Percentiles rank a stretch among this genome's conserved stretches.
Evolutionary conservation across 192 early-diverging fungal species (phyloP).

Genomic region (Podila clonocystis): DNA sequence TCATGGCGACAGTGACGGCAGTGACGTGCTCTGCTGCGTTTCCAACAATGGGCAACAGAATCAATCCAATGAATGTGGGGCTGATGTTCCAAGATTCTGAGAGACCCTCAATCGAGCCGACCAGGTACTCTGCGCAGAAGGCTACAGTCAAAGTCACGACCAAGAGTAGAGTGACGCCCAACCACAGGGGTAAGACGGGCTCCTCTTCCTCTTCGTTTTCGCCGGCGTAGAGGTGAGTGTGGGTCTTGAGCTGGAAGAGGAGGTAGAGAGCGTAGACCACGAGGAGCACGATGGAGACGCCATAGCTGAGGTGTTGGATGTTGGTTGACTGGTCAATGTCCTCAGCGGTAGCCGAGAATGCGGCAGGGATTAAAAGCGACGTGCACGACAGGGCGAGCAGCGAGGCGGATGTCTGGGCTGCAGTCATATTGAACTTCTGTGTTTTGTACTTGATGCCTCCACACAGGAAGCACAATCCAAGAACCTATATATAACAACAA

Average conservation of each 20-base stretch:
- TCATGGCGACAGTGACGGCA: conserved; percentile 80
- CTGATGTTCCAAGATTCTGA: conserved; percentile 74
- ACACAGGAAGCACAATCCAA: conserved; percentile 87
- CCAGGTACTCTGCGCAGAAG: conserved; percentile 87
- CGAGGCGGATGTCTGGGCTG: conserved; percentile 78
- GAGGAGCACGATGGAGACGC: conserved; percentile 74
- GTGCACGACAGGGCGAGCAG: conserved; percentile 73
- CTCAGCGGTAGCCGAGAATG: conserved; percentile 52
- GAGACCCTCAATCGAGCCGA: conserved; percentile 83
- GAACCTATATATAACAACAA: conserved; percentile 48
- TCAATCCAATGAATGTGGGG: conserved; percentile 90
- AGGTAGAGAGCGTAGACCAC: conserved; percentile 73
- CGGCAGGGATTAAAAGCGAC: conserved; percentile 77
- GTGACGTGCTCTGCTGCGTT: conserved; percentile 92
- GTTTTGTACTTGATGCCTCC: conserved; percentile 83
- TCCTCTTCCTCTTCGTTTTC: conserved; percentile 71
- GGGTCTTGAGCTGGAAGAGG: conserved; percentile 84
- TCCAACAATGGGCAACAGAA: conserved; percentile 91
- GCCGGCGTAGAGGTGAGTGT: conserved; percentile 60
- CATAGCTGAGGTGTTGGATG: conserved; percentile 69
- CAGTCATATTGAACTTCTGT: conserved; percentile 76
- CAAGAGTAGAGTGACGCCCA: conserved; percentile 54
- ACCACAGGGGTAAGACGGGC: conserved; percentile 62
- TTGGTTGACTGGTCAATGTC: conserved; percentile 51
- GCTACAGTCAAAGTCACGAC: conserved; percentile 76